Base-by-base conservation (phyloP, 2,329 filamentous ascomycete species). In the Hypoxylon sp. region DNA sequence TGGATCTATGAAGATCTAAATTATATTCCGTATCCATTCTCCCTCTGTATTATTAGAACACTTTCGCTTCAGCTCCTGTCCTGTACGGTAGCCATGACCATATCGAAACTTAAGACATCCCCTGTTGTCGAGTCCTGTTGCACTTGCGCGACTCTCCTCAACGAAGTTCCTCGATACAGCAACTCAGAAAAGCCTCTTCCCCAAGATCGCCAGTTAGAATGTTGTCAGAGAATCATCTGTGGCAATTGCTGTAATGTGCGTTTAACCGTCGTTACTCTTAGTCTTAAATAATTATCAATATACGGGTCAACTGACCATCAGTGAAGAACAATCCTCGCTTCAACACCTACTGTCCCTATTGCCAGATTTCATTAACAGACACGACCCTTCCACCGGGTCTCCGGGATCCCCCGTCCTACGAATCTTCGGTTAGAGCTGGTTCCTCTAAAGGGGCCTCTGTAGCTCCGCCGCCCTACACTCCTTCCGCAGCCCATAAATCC, bases 211-310 rank as follows among this genome's bases (percentile, higher is more conserved):
- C 82, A 85, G 68, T 83, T 94, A 31, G 84, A 85, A 35, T 95
- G 93, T 79, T 95, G 92, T 78, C 83, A 82, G 49, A 86, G 92
- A 60, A 83, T 89, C 42, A 92, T 95, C 75, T 96, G 92, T 80
- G 88, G 89, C 14, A 83, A 83, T 68, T 95, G 92, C 80, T 87
- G 93, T 74, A 82, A 87, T 77, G 90, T 89, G 78, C 53, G 85
- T 81, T 61, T n/a, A 46, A 30, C 22, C 44, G 13, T 13, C 35
- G 30, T 55, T 49, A 27, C 35, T 61, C 5, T 22, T 17, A 25
- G 14, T 46, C 55, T n/a, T 44, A 27, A 6, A 22, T 48, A 56
- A 40, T 44, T 27, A 59, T 37, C 14, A 58, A 22, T 53, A 10
- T 30, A 10, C 13, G 44, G n/a, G n/a, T 40, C 14, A 62, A 55